Evolutionary conservation across 768 basidiomycete species (phyloP).

Genomic region (Pleurotus ostreatus): DNA sequence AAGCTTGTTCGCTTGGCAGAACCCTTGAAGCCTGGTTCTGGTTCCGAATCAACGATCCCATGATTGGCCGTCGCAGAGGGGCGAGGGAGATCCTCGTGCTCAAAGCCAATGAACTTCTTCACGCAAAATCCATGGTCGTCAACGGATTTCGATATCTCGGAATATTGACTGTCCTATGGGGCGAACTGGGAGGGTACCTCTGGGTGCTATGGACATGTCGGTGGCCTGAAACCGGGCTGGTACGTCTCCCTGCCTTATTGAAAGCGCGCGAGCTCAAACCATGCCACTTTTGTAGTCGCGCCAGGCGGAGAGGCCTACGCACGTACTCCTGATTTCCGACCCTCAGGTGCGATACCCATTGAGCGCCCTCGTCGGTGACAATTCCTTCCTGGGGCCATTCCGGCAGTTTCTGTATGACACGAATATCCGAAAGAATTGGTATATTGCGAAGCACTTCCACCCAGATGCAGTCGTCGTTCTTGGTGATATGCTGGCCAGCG

Average conservation of each 20-base stretch:
- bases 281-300: slow-evolving; percentile 10
- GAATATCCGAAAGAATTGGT: slow-evolving; percentile 71
- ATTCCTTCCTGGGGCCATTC: not conserved
- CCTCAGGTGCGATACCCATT: slow-evolving; percentile 51
- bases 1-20: not conserved
- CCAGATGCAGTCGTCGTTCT: slow-evolving; percentile 70
- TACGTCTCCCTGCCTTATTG: slow-evolving; percentile 14
- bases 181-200: slow-evolving; percentile 57
- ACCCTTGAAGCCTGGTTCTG: not conserved
- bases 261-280: not conserved
- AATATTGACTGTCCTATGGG: slow-evolving; percentile 59
- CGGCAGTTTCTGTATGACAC: slow-evolving; percentile 47
- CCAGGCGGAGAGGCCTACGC: slow-evolving; percentile 32
- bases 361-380: slow-evolving; percentile 19
- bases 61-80: not conserved
- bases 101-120: not conserved
- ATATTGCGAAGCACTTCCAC: slow-evolving; percentile 47
- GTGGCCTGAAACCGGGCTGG: slow-evolving; percentile 47
- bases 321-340: slow-evolving; percentile 68
- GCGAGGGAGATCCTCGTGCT: not conserved
- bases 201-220: slow-evolving; percentile 54
- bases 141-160: slow-evolving; percentile 47
- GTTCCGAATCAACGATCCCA: not conserved
- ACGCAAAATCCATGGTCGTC: slow-evolving; percentile 26
- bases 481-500: slow-evolving; percentile 73